Conservation (phyloP, 2,329 filamentous ascomycete species). For the Ilyonectria robusta region DNA sequence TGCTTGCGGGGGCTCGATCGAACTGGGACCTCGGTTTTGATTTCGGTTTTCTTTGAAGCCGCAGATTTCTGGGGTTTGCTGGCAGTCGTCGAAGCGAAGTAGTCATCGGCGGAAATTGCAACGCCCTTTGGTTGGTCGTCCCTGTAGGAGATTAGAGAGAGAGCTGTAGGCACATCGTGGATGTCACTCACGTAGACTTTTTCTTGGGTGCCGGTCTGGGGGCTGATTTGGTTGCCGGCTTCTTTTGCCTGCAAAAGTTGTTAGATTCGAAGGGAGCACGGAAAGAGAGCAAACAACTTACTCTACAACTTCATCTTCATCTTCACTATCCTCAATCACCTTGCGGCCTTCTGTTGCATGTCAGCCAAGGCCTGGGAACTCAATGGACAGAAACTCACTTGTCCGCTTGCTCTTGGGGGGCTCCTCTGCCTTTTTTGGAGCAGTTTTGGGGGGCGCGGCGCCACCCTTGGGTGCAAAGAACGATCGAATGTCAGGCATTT, state of each 20-base stretch:
- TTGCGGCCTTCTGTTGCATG: slow-evolving; percentile 68
- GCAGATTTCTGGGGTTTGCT: slow-evolving; percentile 56
- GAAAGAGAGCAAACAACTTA: slow-evolving; percentile 53
- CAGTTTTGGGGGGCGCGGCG: slow-evolving; percentile 65
- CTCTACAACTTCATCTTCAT: slow-evolving; percentile 73
- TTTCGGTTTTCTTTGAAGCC: slow-evolving; percentile 58
- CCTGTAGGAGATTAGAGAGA: slow-evolving; percentile 45
- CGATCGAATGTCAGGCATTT: slow-evolving; percentile 91
- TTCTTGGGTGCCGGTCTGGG: slow-evolving; percentile 66
- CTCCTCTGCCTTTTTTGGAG: slow-evolving; percentile 62
- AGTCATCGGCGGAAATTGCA: slow-evolving; percentile 69
- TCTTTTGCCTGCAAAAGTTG: slow-evolving; percentile 60
- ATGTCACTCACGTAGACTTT: slow-evolving; percentile 65
- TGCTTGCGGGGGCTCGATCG: slow-evolving; percentile 69
- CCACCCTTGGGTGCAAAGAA: slow-evolving; percentile 88
- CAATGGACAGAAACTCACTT: slow-evolving; percentile 55
- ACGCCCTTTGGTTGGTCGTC: slow-evolving; percentile 62
- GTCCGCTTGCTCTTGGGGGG: slow-evolving; percentile 60
- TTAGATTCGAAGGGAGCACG: slow-evolving; percentile 31
- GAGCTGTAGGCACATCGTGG: neutral
- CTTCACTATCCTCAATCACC: slow-evolving; percentile 85
- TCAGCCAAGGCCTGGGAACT: slow-evolving; percentile 34
- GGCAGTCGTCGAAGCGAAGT: slow-evolving; percentile 66
- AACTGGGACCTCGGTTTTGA: slow-evolving; percentile 60
- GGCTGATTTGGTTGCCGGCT: slow-evolving; percentile 67